Evolutionary conservation across 139 green algal species (phyloP).

Genomic region (Zygnema cylindricum): DNA sequence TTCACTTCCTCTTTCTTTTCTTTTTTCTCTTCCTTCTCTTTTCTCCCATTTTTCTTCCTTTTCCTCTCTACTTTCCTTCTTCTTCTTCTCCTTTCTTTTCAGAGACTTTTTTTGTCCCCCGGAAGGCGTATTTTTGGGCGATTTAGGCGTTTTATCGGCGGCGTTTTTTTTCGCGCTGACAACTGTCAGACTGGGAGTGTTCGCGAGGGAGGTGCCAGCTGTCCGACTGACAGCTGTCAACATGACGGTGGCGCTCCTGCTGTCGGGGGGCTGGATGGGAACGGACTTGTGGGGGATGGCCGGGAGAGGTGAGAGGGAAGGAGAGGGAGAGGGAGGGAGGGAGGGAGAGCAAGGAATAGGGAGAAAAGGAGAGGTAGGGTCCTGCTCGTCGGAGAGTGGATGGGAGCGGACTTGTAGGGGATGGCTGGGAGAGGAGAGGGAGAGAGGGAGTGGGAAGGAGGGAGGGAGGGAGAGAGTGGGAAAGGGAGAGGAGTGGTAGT

Average conservation of each 20-base stretch:
- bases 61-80: constrained; percentile 1
- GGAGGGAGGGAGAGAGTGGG: not conserved
- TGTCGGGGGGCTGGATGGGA: not conserved
- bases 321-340: not conserved
- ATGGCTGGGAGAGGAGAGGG: not conserved
- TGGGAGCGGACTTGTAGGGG: no score
- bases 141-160: not conserved
- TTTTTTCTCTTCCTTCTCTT: not conserved
- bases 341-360: not conserved
- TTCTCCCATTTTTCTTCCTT: not conserved
- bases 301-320: not conserved
- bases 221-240: not conserved
- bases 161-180: not conserved
- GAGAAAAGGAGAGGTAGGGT: not conserved
- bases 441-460: not conserved
- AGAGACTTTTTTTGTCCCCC: not conserved
- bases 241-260: not conserved
- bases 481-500: not conserved
- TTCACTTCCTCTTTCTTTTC: not conserved
- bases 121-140: not conserved
- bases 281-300: not conserved
- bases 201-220: not conserved
- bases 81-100: not conserved
- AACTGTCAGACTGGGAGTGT: not conserved
- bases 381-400: no score